phyloP scores from a whole-genome alignment of 2,329 filamentous ascomycete genomes.

The Venturiaceae sp. region DNA sequence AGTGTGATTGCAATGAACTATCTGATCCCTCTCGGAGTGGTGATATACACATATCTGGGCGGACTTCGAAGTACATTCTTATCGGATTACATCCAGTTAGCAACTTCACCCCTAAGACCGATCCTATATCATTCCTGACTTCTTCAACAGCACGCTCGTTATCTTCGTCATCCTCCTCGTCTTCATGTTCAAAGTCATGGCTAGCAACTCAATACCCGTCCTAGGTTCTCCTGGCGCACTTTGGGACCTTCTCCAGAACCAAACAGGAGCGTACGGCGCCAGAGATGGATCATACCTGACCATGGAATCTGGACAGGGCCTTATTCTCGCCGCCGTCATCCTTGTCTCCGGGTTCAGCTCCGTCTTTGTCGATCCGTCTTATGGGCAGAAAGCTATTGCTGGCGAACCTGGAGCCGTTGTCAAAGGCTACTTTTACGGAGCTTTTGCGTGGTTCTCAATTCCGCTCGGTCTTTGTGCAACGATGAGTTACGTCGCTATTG shows the following conservation, averaged over 20 bases:
- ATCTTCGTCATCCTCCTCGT: conserved; percentile 6
- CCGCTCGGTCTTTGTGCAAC: conserved; percentile 1
- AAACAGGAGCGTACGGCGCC: neutral
- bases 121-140: neutral
- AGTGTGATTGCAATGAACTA: conserved; percentile 1
- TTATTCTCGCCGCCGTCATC: conserved; percentile 5
- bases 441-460: conserved; percentile 3
- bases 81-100: conserved; percentile 1
- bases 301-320: conserved; percentile 4
- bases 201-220: neutral
- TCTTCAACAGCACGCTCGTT: neutral
- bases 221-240: conserved; percentile 7
- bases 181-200: conserved; percentile 7
- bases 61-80: neutral
- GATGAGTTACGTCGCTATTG: conserved; percentile 2
- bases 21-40: neutral
- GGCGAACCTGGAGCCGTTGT: conserved; percentile 6
- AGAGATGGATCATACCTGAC: conserved; percentile 6
- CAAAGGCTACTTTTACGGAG: conserved; percentile 3
- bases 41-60: conserved; percentile 2
- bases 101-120: neutral
- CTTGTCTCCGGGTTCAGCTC: conserved; percentile 7
- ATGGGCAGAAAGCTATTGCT: conserved; percentile 8
- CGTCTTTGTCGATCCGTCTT: conserved; percentile 8
- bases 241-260: conserved; percentile 6